phyloP scores from a whole-genome alignment of 2,329 filamentous ascomycete species.

The Xylariaceae sp. region DNA sequence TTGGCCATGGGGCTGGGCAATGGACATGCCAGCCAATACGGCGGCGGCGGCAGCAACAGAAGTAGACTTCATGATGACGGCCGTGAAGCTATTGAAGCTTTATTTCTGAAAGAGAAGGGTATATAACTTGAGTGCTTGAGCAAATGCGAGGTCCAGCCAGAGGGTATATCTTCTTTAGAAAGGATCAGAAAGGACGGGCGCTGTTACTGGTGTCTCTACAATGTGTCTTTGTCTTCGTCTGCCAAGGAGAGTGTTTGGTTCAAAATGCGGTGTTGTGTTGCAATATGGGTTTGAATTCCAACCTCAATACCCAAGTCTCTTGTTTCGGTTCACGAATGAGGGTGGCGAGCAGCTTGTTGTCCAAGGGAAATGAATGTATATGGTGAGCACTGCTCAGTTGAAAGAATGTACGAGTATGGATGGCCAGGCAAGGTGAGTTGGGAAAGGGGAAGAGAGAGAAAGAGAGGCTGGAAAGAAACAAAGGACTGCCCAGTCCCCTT shows the following conservation, averaged over 20 bases:
- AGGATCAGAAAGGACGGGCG: conserved; percentile 24
- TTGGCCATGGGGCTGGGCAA: conserved; percentile 58
- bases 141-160: conserved; percentile 36
- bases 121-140: background rate
- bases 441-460: conserved; percentile 7
- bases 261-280: background rate
- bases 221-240: conserved; percentile 19
- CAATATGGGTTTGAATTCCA: background rate
- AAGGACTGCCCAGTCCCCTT: conserved; percentile 23
- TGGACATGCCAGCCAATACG: conserved; percentile 52
- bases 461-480: conserved; percentile 26
- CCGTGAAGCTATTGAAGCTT: conserved; percentile 18
- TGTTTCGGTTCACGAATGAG: conserved; percentile 37
- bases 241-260: background rate
- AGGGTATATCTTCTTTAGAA: conserved; percentile 32
- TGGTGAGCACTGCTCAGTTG: conserved; percentile 45
- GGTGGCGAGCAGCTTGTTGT: conserved; percentile 35
- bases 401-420: conserved; percentile 40
- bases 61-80: conserved; percentile 53
- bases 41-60: conserved; percentile 50
- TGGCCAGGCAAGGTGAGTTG: conserved; percentile 21
- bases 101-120: conserved; percentile 17
- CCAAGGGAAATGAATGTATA: conserved; percentile 32
- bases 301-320: background rate
- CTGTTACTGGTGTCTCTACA: background rate